Percentiles rank a stretch among this genome's conserved stretches.
Evolutionary conservation across 176 grass and related monocot genomes (phyloP).

Genomic region (Musa acuminata): DNA sequence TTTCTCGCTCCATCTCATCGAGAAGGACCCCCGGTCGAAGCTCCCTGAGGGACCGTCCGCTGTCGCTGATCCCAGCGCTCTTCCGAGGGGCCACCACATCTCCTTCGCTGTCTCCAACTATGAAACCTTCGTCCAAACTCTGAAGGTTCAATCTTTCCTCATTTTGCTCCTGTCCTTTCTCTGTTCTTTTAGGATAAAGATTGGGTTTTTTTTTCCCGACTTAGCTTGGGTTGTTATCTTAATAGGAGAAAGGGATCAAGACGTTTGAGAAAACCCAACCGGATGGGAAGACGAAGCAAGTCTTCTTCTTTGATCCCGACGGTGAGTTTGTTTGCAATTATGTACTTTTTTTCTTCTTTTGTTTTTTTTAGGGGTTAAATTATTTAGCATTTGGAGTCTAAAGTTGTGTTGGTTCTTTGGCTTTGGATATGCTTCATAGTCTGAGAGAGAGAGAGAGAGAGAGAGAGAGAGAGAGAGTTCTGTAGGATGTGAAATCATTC

Average conservation of each 20-base stretch:
- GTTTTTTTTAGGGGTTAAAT: too few species aligned
- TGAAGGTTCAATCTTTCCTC: slow-evolving; percentile 36
- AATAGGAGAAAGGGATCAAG: slow-evolving; percentile 38
- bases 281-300: slow-evolving; percentile 60
- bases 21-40: slow-evolving; percentile 45
- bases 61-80: slow-evolving; percentile 20
- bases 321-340: slow-evolving; percentile 24
- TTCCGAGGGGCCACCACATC: slow-evolving; percentile 59
- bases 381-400: not conserved
- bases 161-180: not conserved
- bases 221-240: not conserved
- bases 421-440: not conserved
- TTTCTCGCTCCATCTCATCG: slow-evolving; percentile 61
- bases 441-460: not conserved
- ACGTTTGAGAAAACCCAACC: slow-evolving; percentile 67
- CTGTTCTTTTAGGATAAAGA: not conserved
- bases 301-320: slow-evolving; percentile 98
- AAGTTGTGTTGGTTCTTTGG: not conserved
- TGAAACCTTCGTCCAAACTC: slow-evolving; percentile 43
- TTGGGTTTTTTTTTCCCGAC: not conserved
- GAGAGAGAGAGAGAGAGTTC: not conserved
- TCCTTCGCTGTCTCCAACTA: slow-evolving; percentile 75
- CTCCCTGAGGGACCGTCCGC: slow-evolving; percentile 18
- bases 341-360: not conserved
- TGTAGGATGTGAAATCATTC: too few species aligned